Evolutionary conservation across 108 stramenopile species (phyloP), one percentile per base, ranked within the genome.

Genomic region (Seminavis robusta): DNA sequence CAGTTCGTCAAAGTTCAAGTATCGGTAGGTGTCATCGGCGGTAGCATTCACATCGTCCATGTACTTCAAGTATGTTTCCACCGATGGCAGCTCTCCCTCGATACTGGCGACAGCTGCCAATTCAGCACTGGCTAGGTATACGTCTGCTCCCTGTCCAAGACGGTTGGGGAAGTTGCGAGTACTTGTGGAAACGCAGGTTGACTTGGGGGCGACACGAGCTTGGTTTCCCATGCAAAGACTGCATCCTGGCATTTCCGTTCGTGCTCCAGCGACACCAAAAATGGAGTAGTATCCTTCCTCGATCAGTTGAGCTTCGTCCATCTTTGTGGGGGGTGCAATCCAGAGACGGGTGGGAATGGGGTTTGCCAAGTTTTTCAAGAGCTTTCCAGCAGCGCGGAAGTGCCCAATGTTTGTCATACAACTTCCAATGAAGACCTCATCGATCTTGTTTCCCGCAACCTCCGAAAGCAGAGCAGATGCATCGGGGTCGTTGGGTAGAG

Each of bases 361-460:
- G 16, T 76, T 76, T 9, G 47, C 41, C 17, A 74, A 48, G 29
- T 89, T 80, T 30, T 72, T 70, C 45, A 97, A 60, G 34, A 97
- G 69, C 59, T 97, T 97, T 51, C 96, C 96, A 30, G 96, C 96
- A 15, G 96, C 96, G 46, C 96, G 86, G 91, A 97, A 95, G 65
- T 97, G 96, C 4, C 96, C 96, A 71, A 97, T 94, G 83, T 97
- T 95, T 33, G 94, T 95, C 96, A 97, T 97, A 71, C 96, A 97
- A 26, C 80, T 83, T 61, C 96, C 96, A 63, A 97, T 92, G 71
- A 97, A 97, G 33, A 97, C 96, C 72, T 97, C 96, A 64, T 97
- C 96, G 60, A 97, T 94, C 54, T 88, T 79, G 27, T 71, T 74
- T 42, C 94, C 94, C 16, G 83, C 81, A 30, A 92, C 88, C 43